These are phyloP conservation scores for Apostasia ramifera DNA, from an alignment of 106 monocot species.

Conservation along the genomic window DNA sequence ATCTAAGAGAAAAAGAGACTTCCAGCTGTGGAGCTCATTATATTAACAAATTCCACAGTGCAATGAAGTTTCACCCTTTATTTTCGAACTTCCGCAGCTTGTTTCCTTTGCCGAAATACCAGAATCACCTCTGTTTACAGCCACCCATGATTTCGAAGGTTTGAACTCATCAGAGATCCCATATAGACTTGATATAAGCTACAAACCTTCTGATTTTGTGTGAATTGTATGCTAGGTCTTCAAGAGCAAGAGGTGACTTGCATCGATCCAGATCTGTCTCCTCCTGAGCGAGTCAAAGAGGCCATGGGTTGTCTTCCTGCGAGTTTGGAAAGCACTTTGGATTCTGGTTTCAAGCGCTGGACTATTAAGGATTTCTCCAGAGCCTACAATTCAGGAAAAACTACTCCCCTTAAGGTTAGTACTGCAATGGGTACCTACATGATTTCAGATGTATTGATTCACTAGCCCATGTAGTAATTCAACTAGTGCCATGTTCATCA, in stretches of 20 bases:
- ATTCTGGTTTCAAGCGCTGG: conserved; percentile 42
- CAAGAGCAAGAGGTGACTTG: conserved; percentile 50
- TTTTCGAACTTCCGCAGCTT: conserved; percentile 40
- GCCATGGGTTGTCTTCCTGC: conserved; percentile 47
- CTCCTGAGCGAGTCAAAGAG: conserved; percentile 46
- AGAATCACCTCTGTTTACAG: conserved; percentile 68
- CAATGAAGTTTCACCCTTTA: too few relatives aligned
- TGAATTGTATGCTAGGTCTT: conserved; percentile 28
- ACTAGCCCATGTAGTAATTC: too few relatives aligned
- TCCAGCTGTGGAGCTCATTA: background rate
- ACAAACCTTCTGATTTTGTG: background rate
- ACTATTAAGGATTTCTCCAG: conserved; percentile 62
- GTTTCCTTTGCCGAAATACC: conserved; percentile 58
- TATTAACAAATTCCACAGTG: background rate
- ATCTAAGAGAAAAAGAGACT: background rate
- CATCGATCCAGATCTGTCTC: conserved; percentile 35
- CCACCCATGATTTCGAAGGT: conserved; percentile 56
- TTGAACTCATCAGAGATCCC: background rate
- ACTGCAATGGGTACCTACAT: background rate
- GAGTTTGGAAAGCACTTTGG: conserved; percentile 9
- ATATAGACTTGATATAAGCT: background rate
- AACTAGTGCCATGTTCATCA: too few relatives aligned
- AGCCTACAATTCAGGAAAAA: conserved; percentile 61
- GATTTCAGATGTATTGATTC: background rate
- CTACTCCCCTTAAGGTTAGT: conserved; percentile 51